Conservation (phyloP, 2,329 filamentous ascomycete genomes). For the Sclerotinia sclerotiorum region DNA sequence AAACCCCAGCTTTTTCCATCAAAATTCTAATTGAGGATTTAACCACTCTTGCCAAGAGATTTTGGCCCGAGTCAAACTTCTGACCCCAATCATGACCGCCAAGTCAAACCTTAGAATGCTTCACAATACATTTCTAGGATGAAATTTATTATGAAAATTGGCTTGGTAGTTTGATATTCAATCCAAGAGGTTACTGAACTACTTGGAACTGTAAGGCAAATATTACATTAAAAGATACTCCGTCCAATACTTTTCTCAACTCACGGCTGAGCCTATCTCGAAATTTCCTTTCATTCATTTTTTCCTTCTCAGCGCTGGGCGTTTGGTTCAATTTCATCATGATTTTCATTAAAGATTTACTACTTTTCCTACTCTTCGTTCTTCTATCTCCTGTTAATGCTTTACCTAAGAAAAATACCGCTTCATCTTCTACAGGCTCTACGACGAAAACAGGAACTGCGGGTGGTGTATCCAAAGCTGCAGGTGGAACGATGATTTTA, state of each 20-base stretch:
- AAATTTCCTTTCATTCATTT: constrained; percentile 1
- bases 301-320: constrained; percentile 18
- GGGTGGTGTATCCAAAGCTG: constrained; percentile 41
- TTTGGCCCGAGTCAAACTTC: constrained; percentile 18
- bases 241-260: constrained; percentile 1
- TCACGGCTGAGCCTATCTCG: neutral
- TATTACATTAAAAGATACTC: constrained; percentile 3
- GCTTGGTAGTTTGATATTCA: constrained; percentile 19
- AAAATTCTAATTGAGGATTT: neutral
- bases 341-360: constrained; percentile 18
- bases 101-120: constrained; percentile 23
- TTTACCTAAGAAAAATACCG: constrained; percentile 30
- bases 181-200: neutral
- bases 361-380: neutral
- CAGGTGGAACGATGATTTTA: constrained; percentile 56
- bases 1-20: constrained; percentile 2
- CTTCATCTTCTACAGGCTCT: constrained; percentile 15
- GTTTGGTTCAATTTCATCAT: constrained; percentile 18
- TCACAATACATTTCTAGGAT: constrained; percentile 14
- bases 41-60: constrained; percentile 15
- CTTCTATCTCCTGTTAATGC: constrained; percentile 27
- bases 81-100: constrained; percentile 10
- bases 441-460: constrained; percentile 23
- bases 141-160: constrained; percentile 2
- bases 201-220: neutral